Evolutionary conservation across 768 basidiomycete genomes (phyloP), one percentile per base, ranked within the genome.

Genomic region (Phylloporus rhodoxanthus): DNA sequence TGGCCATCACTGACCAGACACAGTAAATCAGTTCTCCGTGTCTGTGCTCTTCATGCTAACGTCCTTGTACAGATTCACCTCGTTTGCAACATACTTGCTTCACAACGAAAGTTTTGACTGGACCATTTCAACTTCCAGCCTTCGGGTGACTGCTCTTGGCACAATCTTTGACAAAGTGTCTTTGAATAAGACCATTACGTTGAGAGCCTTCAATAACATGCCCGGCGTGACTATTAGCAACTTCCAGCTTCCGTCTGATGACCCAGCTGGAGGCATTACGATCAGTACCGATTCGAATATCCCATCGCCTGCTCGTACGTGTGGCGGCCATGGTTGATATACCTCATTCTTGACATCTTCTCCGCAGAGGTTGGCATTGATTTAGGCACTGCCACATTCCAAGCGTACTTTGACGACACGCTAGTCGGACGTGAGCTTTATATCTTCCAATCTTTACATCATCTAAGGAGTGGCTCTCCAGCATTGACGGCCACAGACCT

Each of bases 141-240:
- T 87, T 42, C 77, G 81, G 26, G 64, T 88, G 14, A 76, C 72
- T 2, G 84, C 86, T 5, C 74, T 87, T 2, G 82, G 81, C 14
- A 84, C 82, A 10, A 77, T 81, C 54, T 87, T 87, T 54, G 81
- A 85, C 52, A 75, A 77, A 49, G 77, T 87, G 25, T 68, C 72
- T 0, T 71, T 88, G 30, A 75, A 71, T 41, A 87, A 87, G 66
- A 69, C 72, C 2, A 60, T 87, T 33, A 66, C 78, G 4, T 75
- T 87, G 70, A 82, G 79, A 58, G 86, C 84, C 5, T 87, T 87
- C 65, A 81, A 87, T 51, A 75, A 76, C 26, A 69, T 88, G 7
- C 82, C 82, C 8, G 84, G 84, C 6, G 81, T 86, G 37, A 80
- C 78, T 6, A 84, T 87, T 60, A 78, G 73, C 53, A 82, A 85